A percentile compares a stretch with the other conserved stretches of the same genome.
Evolutionary conservation across 768 basidiomycete genomes (phyloP).

Genomic region (Phlebiopsis flavidoalba): DNA sequence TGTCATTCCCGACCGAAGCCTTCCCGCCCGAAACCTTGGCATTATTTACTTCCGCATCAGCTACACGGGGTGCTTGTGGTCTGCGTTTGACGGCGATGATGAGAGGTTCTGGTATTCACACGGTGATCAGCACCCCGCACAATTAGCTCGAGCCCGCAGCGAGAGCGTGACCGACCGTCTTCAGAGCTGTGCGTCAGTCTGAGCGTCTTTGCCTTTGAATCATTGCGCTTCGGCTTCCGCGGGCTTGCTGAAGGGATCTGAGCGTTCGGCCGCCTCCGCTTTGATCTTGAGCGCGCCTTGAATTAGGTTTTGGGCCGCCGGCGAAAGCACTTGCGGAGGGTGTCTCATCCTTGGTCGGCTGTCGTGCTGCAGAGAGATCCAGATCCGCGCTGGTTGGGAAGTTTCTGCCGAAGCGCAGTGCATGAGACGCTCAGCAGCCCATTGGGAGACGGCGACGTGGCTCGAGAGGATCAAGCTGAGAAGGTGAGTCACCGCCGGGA

Average conservation of each 20-base stretch:
- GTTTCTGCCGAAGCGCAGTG: no score
- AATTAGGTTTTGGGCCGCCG: not conserved
- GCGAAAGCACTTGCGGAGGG: not conserved
- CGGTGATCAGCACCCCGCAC: not conserved
- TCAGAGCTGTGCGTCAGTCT: not conserved
- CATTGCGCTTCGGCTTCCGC: not conserved
- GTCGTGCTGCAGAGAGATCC: no score
- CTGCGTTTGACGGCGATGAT: not conserved
- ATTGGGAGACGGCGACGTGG: no score
- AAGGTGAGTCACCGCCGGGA: no score
- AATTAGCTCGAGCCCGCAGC: not conserved
- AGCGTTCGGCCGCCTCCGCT: not conserved
- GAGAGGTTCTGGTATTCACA: not conserved
- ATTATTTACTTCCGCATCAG: not conserved
- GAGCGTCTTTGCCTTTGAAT: not conserved
- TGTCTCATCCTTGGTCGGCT: no score
- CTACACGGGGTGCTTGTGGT: not conserved
- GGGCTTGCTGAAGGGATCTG: not conserved
- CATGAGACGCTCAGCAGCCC: no score
- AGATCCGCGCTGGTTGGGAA: no score
- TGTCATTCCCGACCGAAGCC: not conserved
- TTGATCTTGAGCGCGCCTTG: not conserved
- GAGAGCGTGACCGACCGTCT: not conserved
- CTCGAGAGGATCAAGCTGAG: no score
- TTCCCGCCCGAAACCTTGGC: not conserved